Evolutionary conservation across 2,329 filamentous ascomycete genomes (phyloP).

Genomic region (Reticulascus tulasneorum): DNA sequence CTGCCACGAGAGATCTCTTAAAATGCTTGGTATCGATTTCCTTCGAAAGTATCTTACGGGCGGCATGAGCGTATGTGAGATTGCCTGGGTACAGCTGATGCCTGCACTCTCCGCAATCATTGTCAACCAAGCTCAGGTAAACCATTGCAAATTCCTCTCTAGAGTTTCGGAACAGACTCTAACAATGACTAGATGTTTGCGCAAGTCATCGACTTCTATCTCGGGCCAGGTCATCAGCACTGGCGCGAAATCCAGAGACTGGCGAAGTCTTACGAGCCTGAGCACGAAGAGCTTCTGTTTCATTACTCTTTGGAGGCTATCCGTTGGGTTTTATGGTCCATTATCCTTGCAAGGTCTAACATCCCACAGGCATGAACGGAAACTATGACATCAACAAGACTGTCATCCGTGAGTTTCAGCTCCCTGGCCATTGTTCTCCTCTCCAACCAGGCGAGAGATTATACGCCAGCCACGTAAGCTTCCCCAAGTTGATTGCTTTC

Average conservation of each 20-base stretch:
- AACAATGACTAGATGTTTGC: slow-evolving; percentile 53
- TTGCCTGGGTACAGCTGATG: slow-evolving; percentile 67
- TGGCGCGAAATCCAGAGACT: slow-evolving; percentile 58
- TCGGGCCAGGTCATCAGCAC: slow-evolving; percentile 52
- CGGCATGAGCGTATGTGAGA: slow-evolving; percentile 59
- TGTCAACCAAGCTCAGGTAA: slow-evolving; percentile 66
- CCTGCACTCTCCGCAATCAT: slow-evolving; percentile 65
- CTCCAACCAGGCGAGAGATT: slow-evolving; percentile 57
- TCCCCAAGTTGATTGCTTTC: not conserved
- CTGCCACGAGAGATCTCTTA: too few relatives aligned
- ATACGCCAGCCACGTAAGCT: slow-evolving; percentile 57
- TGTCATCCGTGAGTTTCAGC: slow-evolving; percentile 46
- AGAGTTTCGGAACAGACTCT: slow-evolving; percentile 4
- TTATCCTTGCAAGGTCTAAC: slow-evolving; percentile 59
- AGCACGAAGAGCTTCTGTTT: slow-evolving; percentile 60
- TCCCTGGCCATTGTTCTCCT: too few relatives aligned
- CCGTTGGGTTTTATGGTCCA: slow-evolving; percentile 61
- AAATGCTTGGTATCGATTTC: slow-evolving; percentile 51
- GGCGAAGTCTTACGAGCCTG: slow-evolving; percentile 49
- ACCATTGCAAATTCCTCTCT: slow-evolving; percentile 27
- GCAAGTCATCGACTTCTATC: slow-evolving; percentile 69
- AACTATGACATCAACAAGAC: slow-evolving; percentile 45
- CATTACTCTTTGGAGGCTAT: slow-evolving; percentile 71
- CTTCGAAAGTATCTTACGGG: slow-evolving; percentile 60
- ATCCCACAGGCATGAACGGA: too few relatives aligned